Base-by-base conservation (phyloP, 78 protist species). In the Protostelium mycophagum region DNA sequence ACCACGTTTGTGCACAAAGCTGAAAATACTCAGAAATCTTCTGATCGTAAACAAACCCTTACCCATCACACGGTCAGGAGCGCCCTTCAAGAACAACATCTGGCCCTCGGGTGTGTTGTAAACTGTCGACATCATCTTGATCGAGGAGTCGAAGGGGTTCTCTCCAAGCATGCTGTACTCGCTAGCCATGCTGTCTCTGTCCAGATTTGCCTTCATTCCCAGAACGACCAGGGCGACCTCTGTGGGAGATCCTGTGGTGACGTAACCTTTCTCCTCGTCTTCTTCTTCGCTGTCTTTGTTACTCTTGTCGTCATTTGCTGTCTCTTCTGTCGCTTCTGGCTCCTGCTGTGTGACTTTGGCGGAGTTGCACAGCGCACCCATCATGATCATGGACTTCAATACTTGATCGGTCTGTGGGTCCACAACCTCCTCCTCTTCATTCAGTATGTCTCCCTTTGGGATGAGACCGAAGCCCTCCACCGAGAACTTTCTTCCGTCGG, bases 191-290 rank as follows among this genome's bases (percentile, higher is more conserved):
- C 73, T 16, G 5, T 51, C 73, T 16, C 16, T 51, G 5, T 5
- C 16, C 31, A 51, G 5, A 5, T 51, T 51, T 16, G 73, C 73
- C 16, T 51, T 51, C 73, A 51, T 51, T 51, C 73, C 73, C 73
- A 51, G 16, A 5, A 51, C 73, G 31, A 51, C 73, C 73, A 51
- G 73, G 16, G 73, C 73, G 73, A 16, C 73, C 73, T 51, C 73
- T 51, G 73, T 51, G 73, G 73, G 73, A 25, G 73, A 51, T 51
- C 73, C 73, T 5, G 73, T 51, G 73, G 73, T 25, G 1, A 25
- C 90, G 84, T 38, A 83, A 28, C 35, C 90, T 93, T 86, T 25
- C 37, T 85, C 63, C 5, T 37, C 16, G 5, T 16, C 86, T 85
- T 85, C 37, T 85, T 85, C 73, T 5, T 51, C 73, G 5, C 73